A percentile compares a stretch with the other conserved stretches of the same genome.
phyloP scores from a whole-genome alignment of 768 basidiomycete genomes.

The Leccinum subgranulosum region DNA sequence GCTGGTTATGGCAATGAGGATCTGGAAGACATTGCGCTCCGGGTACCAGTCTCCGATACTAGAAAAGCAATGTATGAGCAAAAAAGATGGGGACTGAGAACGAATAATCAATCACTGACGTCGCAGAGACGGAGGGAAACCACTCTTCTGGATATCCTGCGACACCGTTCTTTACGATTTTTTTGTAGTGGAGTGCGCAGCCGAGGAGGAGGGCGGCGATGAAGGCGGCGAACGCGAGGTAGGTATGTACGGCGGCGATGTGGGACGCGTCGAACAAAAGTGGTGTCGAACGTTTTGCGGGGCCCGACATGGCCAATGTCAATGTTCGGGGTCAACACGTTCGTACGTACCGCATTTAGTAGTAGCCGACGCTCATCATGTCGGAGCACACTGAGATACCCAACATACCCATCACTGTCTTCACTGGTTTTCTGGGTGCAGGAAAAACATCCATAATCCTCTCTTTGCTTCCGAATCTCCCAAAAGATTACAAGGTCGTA shows the following conservation, averaged over 20 bases:
- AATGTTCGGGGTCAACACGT: not conserved
- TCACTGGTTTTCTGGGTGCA: constrained; percentile 90
- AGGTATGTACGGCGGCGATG: constrained; percentile 63
- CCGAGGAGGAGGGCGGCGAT: constrained; percentile 59
- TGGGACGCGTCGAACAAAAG: constrained; percentile 44
- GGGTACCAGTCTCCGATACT: constrained; percentile 93
- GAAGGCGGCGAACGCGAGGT: constrained; percentile 66
- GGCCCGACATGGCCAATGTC: constrained; percentile 17
- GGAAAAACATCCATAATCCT: constrained; percentile 83
- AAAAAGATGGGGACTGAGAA: not conserved
- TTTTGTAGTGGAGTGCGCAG: constrained; percentile 69
- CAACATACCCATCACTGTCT: constrained; percentile 83
- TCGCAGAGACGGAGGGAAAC: constrained; percentile 88
- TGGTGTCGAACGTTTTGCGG: constrained; percentile 9
- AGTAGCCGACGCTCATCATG: constrained; percentile 6
- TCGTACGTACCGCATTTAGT: not conserved
- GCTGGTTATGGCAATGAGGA: constrained; percentile 82
- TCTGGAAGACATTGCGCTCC: constrained; percentile 80
- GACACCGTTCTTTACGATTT: constrained; percentile 82
- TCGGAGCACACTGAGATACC: constrained; percentile 1
- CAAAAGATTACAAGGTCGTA: constrained; percentile 84
- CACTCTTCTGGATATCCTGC: constrained; percentile 84
- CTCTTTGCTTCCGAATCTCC: constrained; percentile 75
- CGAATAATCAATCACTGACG: constrained; percentile 42
- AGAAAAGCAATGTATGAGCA: not conserved